A percentile compares a stretch with the other conserved stretches of the same genome.
Evolutionary conservation across 768 basidiomycete species (phyloP).

Genomic region (Aureoboletus auriporus): DNA sequence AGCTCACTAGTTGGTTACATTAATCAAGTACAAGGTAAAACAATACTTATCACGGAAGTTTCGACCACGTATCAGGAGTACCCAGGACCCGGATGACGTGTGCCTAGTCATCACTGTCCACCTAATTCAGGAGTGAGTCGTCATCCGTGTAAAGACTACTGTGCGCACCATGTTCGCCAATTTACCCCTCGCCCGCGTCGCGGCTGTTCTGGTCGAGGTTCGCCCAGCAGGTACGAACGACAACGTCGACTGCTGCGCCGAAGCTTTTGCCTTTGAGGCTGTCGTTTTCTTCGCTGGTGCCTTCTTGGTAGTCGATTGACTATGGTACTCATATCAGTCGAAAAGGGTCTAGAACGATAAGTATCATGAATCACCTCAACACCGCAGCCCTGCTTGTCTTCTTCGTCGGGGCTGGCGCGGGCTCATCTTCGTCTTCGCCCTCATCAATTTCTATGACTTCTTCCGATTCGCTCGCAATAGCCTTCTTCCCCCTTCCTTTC

Average conservation of each 20-base stretch:
- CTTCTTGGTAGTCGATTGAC: conserved; percentile 46
- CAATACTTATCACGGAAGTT: not conserved
- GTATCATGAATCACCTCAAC: conserved; percentile 45
- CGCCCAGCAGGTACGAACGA: conserved; percentile 61
- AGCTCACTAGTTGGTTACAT: no score
- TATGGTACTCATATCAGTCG: conserved; percentile 11
- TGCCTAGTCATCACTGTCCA: conserved; percentile 29
- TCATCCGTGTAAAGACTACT: not conserved
- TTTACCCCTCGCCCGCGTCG: conserved; percentile 61
- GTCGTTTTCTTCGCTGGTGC: conserved; percentile 46
- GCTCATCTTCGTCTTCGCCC: conserved; percentile 48
- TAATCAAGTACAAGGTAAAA: not conserved
- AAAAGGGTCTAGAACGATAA: conserved; percentile 27
- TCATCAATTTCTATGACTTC: conserved; percentile 53
- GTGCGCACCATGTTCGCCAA: conserved; percentile 45
- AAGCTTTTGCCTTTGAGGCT: conserved; percentile 28
- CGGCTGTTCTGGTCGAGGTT: conserved; percentile 59
- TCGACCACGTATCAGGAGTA: not conserved
- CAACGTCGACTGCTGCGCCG: conserved; percentile 43
- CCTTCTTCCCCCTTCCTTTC: conserved; percentile 57
- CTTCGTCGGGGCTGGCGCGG: conserved; percentile 44
- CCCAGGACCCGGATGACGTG: not conserved
- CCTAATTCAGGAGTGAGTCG: conserved; percentile 2
- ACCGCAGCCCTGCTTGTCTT: conserved; percentile 62
- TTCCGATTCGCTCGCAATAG: conserved; percentile 45